Evolutionary conservation across 129 eudicot species (phyloP), one percentile per base, ranked within the genome.

Genomic region (Apium graveolens): DNA sequence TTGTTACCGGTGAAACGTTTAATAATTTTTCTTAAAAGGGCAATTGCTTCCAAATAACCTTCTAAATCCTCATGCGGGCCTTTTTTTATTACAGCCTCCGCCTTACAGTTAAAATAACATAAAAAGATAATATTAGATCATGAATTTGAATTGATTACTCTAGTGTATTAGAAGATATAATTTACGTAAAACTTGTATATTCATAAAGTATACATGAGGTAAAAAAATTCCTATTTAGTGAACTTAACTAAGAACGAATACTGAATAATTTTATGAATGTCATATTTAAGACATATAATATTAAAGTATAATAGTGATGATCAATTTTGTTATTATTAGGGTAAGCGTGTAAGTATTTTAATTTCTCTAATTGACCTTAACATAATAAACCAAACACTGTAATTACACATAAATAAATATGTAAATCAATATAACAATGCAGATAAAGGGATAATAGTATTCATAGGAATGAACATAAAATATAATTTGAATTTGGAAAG

Each of bases 21-120:
- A 74, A 86, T 84, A 51, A 87, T 88, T 13, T 76, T 44, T 86
- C 90, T 91, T 77, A 94, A 75, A 69, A 86, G 93, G 81, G 85
- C 84, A 43, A 94, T 89, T 72, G 98, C 97, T 83, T 88, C 91
- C 51, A 94, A 85, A 72, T 94, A 94, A 84, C 92, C 91, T 82
- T 89, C 97, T 79, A 93, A 79, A 86, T 93, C 90, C 83, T 93
- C 98, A 81, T 94, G 98, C 14, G 98, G 98, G 32, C 98, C 98
- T 80, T 85, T 86, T 81, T 89, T 41, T 70, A 94, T 84, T 78
- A 84, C 88, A 73, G 92, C 92, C 86, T 94, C 98, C 3, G 91
- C 91, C 98, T 94, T 79, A 82, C 85, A 49, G 69, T 78, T 62
- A 42, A 79, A 65, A n/a, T 31, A 18, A 60, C 37, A 63, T n/a